phyloP scores from a whole-genome alignment of 306 rosid genomes.

The Prunus persica region Prunus_persica_NCBIv2 NC_034016.1:20228501-20229000 shows the following conservation, averaged over 20 bases:
- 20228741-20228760: background rate
- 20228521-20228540: background rate
- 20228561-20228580: background rate
- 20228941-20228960: too few species aligned
- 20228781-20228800: background rate
- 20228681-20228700: too few species aligned
- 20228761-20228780: background rate
- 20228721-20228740: background rate
- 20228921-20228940: too few species aligned
- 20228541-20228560: background rate
- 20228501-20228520: background rate
- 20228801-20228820: too few species aligned
- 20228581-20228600: background rate
- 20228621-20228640: too few species aligned
- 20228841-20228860: too few species aligned
- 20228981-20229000: background rate
- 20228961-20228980: too few species aligned
- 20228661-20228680: too few species aligned
- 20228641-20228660: too few species aligned
- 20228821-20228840: rapidly evolving
- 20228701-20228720: background rate
- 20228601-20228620: too few species aligned
- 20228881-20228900: too few species aligned
- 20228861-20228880: rapidly evolving
- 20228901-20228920: too few species aligned